phyloP scores from a whole-genome alignment of 2,329 filamentous ascomycete genomes.

The Leptographium wingfieldii region DNA sequence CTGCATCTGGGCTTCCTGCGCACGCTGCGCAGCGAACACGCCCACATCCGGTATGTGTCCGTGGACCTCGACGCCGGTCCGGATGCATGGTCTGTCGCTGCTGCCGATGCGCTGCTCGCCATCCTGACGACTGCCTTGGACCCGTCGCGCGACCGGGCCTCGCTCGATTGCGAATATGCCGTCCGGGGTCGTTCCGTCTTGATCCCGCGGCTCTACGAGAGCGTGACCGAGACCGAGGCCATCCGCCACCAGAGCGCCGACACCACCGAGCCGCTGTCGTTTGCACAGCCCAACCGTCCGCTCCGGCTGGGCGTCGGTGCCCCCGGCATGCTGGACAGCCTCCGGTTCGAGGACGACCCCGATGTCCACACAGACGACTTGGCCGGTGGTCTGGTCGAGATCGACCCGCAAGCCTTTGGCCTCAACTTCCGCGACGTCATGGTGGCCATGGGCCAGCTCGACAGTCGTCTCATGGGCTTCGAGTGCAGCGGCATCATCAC shows the following conservation, averaged over 20 bases:
- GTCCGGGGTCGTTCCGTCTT: not conserved
- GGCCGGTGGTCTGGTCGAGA: slow-evolving; percentile 15
- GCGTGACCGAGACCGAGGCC: slow-evolving; percentile 25
- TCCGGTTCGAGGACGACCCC: slow-evolving; percentile 15
- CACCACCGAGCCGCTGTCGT: not conserved
- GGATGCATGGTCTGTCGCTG: not conserved
- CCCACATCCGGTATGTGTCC: slow-evolving; percentile 12
- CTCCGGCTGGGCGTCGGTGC: slow-evolving; percentile 9
- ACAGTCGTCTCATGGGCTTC: slow-evolving; percentile 12
- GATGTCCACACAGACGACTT: not conserved
- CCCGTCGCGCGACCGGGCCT: not conserved
- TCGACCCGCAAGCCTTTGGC: slow-evolving; percentile 18
- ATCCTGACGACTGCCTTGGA: slow-evolving; percentile 10
- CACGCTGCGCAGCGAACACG: slow-evolving; percentile 15
- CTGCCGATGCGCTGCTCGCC: not conserved
- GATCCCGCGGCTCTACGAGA: slow-evolving; percentile 11
- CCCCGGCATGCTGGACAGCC: slow-evolving; percentile 16
- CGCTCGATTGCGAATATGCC: not conserved
- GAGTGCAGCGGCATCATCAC: slow-evolving; percentile 18
- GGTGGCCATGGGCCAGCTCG: slow-evolving; percentile 15
- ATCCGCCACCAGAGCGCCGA: not conserved
- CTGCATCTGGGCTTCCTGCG: slow-evolving; percentile 15
- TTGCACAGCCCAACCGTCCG: slow-evolving; percentile 6
- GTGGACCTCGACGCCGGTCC: slow-evolving; percentile 16
- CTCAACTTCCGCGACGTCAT: slow-evolving; percentile 25